phyloP scores from a whole-genome alignment of 768 basidiomycete genomes.

The Mycena epipterygia region DNA sequence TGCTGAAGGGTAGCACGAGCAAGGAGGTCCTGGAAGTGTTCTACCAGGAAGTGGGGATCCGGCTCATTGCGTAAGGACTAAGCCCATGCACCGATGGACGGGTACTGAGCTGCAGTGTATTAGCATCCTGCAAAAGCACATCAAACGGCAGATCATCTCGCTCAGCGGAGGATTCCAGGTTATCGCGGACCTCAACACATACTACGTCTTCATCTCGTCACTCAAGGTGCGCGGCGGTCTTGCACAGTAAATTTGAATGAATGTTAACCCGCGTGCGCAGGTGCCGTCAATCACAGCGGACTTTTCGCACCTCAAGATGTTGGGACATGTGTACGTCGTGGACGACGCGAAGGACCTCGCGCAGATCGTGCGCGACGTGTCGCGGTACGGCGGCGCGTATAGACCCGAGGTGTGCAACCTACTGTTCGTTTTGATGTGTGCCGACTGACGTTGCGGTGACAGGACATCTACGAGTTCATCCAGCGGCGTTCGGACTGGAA shows the following conservation, averaged over 20 bases:
- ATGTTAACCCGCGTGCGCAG: conserved; percentile 45
- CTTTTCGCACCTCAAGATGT: conserved; percentile 96
- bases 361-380: conserved; percentile 95
- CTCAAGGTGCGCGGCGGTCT: too few species aligned
- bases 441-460: not conserved
- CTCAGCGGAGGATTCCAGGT: conserved; percentile 94
- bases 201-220: conserved; percentile 89
- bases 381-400: conserved; percentile 95
- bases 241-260: too few species aligned
- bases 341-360: conserved; percentile 97
- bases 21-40: conserved; percentile 98
- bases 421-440: not conserved
- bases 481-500: conserved; percentile 97
- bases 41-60: conserved; percentile 96
- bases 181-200: conserved; percentile 96
- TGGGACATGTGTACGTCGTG: conserved; percentile 96
- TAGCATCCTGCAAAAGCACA: conserved; percentile 95
- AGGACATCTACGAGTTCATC: conserved; percentile 97
- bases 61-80: conserved; percentile 82
- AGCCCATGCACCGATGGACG: not conserved
- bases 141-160: conserved; percentile 98
- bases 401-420: conserved; percentile 81
- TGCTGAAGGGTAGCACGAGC: conserved; percentile 93
- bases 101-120: not conserved
- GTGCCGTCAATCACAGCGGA: conserved; percentile 87